Base-by-base conservation (phyloP, 2,329 filamentous ascomycete genomes). In the Epichloe typhina region DNA sequence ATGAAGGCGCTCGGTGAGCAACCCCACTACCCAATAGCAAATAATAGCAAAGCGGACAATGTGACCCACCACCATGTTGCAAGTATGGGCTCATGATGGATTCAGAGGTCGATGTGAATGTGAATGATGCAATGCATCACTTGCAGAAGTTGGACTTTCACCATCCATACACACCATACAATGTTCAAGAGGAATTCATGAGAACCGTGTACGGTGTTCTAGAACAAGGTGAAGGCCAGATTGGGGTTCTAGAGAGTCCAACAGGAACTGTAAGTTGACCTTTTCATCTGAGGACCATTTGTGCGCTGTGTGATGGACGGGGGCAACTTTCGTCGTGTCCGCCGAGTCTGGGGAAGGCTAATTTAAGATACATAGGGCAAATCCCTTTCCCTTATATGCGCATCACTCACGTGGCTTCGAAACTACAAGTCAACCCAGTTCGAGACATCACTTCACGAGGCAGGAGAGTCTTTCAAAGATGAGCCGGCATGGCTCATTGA, bases 181-280 rank as follows among this genome's bases (percentile, higher is more conserved):
- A 86, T 49, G 93, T 95, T 42, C 90, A 96, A 61, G 74, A 84
- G 43, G 73, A 91, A 57, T 94, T 96, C 62, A 96, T 96, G 90
- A 81, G 75, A 57, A 78, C 84, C 0, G 76, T 93, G 5, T 95
- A 95, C 62, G 69, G 80, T 47, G 87, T 88, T 53, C 77, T 95
- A 26, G 82, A 94, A 57, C 61, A 61, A 23, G 77, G 78, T 4
- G 66, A 84, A 41, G 84, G 86, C 8, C 87, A 90, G 61, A 75
- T 95, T 45, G 90, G 87, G 33, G 89, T 96, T 42, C 83, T 96
- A 44, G 90, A 96, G 63, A 95, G 88, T 44, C 90, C 90, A n/a
- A 96, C 90, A 41, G 90, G 90, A 65, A 85, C 80, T 55, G 76
- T 77, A 62, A 56, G 69, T 66, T 3, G 38, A 12, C 7, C 1